Conservation (phyloP, 2,329 filamentous ascomycete species). For the Emergomyces pasteurianus region DNA sequence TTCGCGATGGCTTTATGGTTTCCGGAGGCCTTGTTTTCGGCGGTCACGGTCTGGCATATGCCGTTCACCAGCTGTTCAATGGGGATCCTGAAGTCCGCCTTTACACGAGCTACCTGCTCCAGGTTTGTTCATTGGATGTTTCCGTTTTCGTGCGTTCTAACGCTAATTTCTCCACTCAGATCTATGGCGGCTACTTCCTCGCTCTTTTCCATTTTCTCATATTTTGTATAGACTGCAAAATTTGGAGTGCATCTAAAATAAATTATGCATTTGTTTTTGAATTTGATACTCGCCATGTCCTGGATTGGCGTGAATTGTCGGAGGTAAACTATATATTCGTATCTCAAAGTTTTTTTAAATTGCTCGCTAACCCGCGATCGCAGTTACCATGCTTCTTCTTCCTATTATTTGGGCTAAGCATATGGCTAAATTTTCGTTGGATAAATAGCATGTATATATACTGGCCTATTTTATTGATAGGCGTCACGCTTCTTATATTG, state of each 20-base stretch:
- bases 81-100: conserved; percentile 34
- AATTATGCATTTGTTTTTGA: conserved; percentile 98
- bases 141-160: background rate
- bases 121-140: conserved; percentile 29
- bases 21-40: conserved; percentile 56
- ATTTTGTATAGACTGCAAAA: conserved; percentile 74
- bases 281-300: conserved; percentile 71
- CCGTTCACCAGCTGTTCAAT: conserved; percentile 38
- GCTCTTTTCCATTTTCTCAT: conserved; percentile 66
- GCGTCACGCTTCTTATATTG: conserved; percentile 53
- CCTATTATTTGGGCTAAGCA: conserved; percentile 59
- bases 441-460: conserved; percentile 62
- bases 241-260: conserved; percentile 76
- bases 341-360: background rate
- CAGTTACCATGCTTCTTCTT: conserved; percentile 73
- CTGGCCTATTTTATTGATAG: conserved; percentile 72
- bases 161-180: conserved; percentile 37
- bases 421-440: conserved; percentile 84
- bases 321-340: conserved; percentile 39
- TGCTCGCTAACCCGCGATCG: background rate
- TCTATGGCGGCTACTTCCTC: conserved; percentile 88
- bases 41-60: conserved; percentile 54
- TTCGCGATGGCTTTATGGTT: conserved; percentile 53
- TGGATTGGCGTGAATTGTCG: conserved; percentile 81
- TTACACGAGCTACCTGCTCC: conserved; percentile 58